Evolutionary conservation across 257 asterid species (phyloP), one percentile per base, ranked within the genome.

Genomic region (Dorcoceras hygrometricum): DNA sequence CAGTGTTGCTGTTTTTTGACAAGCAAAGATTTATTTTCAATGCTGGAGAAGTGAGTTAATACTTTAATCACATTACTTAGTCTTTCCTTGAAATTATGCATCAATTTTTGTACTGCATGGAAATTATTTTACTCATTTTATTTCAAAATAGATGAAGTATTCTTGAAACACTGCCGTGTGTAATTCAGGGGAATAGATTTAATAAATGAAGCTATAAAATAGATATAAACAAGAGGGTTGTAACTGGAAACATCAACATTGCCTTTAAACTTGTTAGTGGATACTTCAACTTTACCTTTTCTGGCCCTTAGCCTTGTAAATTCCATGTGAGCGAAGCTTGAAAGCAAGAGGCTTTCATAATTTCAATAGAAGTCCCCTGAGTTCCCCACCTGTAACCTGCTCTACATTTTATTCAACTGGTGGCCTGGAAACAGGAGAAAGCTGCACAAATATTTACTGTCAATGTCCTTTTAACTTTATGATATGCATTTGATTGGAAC

Each of bases 1-100:
- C 99, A 10, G 99, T 93, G 70, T 82, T 93, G 55, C 88, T 93
- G 56, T 93, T 93, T 78, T 93, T 93, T 74, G 99, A 93, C 89
- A 85, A 84, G 83, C 99, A 90, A 76, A 83, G 99, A 78, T 86
- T 93, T 73, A 90, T 93, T 68, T 90, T 93, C 71, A 93, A 93
- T 79, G 99, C 99, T 70, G 99, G 99, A 80, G 99, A 93, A 78
- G 99, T 88, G 78, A 84, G 95, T 67, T 58, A 19, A 19, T 68
- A 8, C 34, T 59, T 73, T 31, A 16, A 11, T 70, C 58, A n/a
- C 22, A 14, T 4, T 67, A 65, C 23, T n/a, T n/a, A n/a, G n/a
- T n/a, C 61, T 64, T 71, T 20, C 26, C 43, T 59, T 32, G 10
- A 19, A 32, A 57, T 59, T 28, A 20, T 70, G 19, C 9, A 23